phyloP scores from a whole-genome alignment of 2,329 filamentous ascomycete genomes.

The Colletotrichum orchidophilum region DNA sequence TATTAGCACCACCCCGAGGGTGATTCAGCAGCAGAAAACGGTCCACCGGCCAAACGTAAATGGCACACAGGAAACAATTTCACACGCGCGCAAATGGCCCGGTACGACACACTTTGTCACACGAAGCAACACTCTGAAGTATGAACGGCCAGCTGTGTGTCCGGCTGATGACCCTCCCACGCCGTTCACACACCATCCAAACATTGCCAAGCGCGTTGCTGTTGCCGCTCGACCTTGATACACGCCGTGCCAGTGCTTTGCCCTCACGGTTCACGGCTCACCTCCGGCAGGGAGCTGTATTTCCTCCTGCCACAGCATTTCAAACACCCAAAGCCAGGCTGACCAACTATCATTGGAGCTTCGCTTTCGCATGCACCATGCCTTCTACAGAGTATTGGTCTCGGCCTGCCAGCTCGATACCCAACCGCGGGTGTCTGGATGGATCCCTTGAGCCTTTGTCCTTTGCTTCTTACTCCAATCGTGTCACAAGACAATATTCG shows the following conservation, averaged over 20 bases:
- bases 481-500: too few species aligned
- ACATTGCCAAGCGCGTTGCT: background rate
- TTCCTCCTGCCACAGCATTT: background rate
- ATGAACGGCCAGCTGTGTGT: background rate
- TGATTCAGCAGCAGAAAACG: background rate
- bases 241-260: background rate
- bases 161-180: background rate
- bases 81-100: background rate
- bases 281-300: background rate
- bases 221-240: background rate
- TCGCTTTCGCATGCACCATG: background rate
- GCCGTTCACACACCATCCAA: conserved; percentile 14
- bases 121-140: background rate
- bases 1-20: conserved; percentile 8
- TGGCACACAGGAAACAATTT: conserved; percentile 1
- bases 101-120: background rate
- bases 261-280: background rate
- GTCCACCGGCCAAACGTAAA: conserved; percentile 11
- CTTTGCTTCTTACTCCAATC: too few species aligned
- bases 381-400: background rate
- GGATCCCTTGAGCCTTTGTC: background rate
- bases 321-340: background rate
- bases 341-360: background rate
- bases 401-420: background rate
- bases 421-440: background rate